Conservation (phyloP, 2,329 filamentous ascomycete genomes). For the Orbilia quercus region DNA sequence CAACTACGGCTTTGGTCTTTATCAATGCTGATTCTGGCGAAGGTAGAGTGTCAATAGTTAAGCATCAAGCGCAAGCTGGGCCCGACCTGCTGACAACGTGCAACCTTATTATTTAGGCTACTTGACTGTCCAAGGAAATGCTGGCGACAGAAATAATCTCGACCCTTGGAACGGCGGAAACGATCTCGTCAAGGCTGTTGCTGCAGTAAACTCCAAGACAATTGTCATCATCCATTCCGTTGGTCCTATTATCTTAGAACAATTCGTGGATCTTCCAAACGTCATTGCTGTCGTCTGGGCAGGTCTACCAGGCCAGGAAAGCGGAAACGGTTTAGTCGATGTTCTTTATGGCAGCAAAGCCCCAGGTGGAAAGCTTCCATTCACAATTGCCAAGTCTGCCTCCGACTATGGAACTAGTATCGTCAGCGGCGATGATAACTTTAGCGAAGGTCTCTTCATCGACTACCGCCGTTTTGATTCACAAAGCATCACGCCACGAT, state of each 20-base stretch:
- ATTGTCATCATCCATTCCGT: slow-evolving; percentile 90
- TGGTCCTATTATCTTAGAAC: slow-evolving; percentile 79
- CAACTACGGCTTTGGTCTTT: slow-evolving; percentile 80
- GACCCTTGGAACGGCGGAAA: slow-evolving; percentile 89
- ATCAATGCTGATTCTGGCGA: slow-evolving; percentile 89
- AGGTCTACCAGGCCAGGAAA: slow-evolving; percentile 83
- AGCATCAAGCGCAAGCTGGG: not conserved
- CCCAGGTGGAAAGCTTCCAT: slow-evolving; percentile 79
- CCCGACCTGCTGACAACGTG: not conserved
- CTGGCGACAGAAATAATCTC: slow-evolving; percentile 90
- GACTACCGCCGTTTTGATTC: slow-evolving; percentile 74
- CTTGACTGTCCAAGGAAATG: slow-evolving; percentile 83
- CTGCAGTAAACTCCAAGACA: slow-evolving; percentile 82
- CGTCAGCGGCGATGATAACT: slow-evolving; percentile 68
- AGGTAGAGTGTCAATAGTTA: slow-evolving; percentile 45
- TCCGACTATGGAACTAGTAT: slow-evolving; percentile 76
- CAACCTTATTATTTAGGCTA: slow-evolving; percentile 69
- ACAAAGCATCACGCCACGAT: slow-evolving; percentile 69
- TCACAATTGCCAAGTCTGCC: slow-evolving; percentile 78
- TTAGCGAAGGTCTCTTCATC: slow-evolving; percentile 72
- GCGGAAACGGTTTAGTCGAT: slow-evolving; percentile 80
- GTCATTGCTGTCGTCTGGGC: slow-evolving; percentile 86
- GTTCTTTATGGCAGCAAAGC: slow-evolving; percentile 85
- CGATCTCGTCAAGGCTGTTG: slow-evolving; percentile 81
- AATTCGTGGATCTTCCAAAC: slow-evolving; percentile 80